phyloP scores from a whole-genome alignment of 345 rosid species.

The Laguncularia racemosa region DNA sequence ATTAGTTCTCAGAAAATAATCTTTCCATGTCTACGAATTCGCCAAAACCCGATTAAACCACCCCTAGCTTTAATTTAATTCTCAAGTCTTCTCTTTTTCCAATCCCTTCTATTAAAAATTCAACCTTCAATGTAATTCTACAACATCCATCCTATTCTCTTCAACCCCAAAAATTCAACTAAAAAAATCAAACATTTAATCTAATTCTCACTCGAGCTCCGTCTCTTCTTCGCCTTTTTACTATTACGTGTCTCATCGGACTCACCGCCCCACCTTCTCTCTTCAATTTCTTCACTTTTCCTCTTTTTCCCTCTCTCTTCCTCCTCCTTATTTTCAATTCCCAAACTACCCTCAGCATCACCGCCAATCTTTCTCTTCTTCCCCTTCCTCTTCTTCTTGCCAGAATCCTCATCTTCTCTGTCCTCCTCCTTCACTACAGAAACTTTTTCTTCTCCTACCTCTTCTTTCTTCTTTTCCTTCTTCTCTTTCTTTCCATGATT shows the following conservation, averaged over 20 bases:
- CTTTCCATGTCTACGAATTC: too few relatives aligned
- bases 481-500: slow-evolving; percentile 3
- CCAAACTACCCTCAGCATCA: background rate
- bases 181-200: too few relatives aligned
- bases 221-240: slow-evolving; percentile 9
- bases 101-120: too few relatives aligned
- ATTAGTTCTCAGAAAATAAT: too few relatives aligned
- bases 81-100: too few relatives aligned
- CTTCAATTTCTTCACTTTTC: slow-evolving; percentile 1
- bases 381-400: slow-evolving; percentile 8
- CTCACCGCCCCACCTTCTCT: background rate
- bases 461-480: slow-evolving; percentile 5
- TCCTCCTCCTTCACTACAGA: background rate
- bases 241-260: slow-evolving; percentile 1
- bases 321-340: slow-evolving; percentile 1
- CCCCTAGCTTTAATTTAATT: too few relatives aligned
- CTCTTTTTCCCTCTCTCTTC: slow-evolving; percentile 10
- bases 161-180: too few relatives aligned
- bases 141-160: too few relatives aligned
- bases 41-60: too few relatives aligned
- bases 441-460: background rate
- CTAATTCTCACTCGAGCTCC: too few relatives aligned
- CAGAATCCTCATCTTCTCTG: background rate
- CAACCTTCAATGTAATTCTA: too few relatives aligned
- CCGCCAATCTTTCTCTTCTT: background rate